These are phyloP conservation scores for Teunomyces cretensis DNA, from an alignment of 805 yeast species.

Conservation along the genomic window DNA sequence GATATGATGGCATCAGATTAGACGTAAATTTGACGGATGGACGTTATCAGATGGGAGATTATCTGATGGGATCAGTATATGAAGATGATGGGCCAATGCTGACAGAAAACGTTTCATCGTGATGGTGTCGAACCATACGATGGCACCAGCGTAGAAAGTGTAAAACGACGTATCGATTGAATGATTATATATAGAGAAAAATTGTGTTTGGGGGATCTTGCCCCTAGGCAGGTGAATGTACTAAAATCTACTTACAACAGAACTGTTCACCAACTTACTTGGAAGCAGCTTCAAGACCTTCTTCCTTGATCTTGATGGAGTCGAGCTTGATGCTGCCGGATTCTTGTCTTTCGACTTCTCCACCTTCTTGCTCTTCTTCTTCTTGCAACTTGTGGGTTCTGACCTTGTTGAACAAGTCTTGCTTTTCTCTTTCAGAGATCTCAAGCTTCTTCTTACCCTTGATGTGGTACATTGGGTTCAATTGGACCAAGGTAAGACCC, in stretches of 20 bases:
- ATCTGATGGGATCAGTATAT: background rate
- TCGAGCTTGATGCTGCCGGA: conserved; percentile 3
- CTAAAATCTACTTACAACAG: background rate
- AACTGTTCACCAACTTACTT: background rate
- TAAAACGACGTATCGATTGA: background rate
- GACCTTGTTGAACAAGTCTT: conserved; percentile 35
- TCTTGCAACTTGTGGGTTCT: conserved; percentile 2
- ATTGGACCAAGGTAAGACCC: conserved; percentile 30
- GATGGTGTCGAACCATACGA: no score
- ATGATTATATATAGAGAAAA: no score
- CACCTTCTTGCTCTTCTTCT: background rate
- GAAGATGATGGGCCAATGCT: no score
- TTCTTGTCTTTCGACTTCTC: conserved; percentile 2
- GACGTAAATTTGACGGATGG: background rate
- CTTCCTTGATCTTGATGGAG: background rate
- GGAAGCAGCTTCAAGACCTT: background rate
- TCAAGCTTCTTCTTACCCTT: conserved; percentile 34
- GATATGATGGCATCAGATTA: background rate
- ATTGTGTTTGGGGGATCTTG: background rate
- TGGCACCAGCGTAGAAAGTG: no score
- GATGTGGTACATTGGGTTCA: conserved; percentile 37
- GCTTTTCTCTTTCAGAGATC: conserved; percentile 32
- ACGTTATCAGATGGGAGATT: background rate
- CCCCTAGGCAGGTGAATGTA: no score
- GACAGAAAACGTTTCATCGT: no score